phyloP scores from a whole-genome alignment of 805 yeast species.

The Cyberlindnera lachancei region DNA sequence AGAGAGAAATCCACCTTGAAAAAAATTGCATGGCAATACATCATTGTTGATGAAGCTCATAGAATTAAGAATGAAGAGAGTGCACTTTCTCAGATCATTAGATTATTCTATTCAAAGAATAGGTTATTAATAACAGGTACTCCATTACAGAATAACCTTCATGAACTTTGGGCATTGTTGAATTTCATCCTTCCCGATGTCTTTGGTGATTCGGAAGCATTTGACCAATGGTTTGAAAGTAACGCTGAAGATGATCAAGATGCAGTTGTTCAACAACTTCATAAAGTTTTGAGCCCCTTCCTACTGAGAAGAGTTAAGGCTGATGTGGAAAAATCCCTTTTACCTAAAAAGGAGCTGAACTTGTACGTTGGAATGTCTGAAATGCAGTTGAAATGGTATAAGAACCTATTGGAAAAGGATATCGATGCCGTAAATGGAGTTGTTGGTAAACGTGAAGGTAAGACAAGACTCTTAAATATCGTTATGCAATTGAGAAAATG shows the following conservation, averaged over 20 bases:
- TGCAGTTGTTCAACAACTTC: slow-evolving; percentile 78
- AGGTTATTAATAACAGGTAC: slow-evolving; percentile 91
- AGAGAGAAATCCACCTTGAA: slow-evolving; percentile 77
- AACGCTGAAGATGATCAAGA: slow-evolving; percentile 60
- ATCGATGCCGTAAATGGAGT: slow-evolving; percentile 96
- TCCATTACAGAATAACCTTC: slow-evolving; percentile 89
- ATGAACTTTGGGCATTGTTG: slow-evolving; percentile 92
- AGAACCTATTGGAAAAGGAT: slow-evolving; percentile 80
- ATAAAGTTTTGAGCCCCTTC: slow-evolving; percentile 83
- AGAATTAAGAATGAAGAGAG: slow-evolving; percentile 93
- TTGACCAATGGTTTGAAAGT: slow-evolving; percentile 86
- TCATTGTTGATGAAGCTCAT: slow-evolving; percentile 94
- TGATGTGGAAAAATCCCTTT: slow-evolving; percentile 84
- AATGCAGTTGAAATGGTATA: slow-evolving; percentile 93
- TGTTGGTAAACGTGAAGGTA: slow-evolving; percentile 89
- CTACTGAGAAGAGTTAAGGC: slow-evolving; percentile 82
- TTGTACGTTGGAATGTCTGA: slow-evolving; percentile 91
- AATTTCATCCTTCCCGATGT: slow-evolving; percentile 91
- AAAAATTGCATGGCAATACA: slow-evolving; percentile 87
- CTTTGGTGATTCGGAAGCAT: slow-evolving; percentile 82
- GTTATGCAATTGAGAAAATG: slow-evolving; percentile 97
- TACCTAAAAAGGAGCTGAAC: slow-evolving; percentile 87
- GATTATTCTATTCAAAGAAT: slow-evolving; percentile 79
- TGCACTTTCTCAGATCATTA: slow-evolving; percentile 83
- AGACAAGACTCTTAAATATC: slow-evolving; percentile 82